phyloP scores from a whole-genome alignment of 139 green algal genomes.

The Coelastrella sp. region DNA sequence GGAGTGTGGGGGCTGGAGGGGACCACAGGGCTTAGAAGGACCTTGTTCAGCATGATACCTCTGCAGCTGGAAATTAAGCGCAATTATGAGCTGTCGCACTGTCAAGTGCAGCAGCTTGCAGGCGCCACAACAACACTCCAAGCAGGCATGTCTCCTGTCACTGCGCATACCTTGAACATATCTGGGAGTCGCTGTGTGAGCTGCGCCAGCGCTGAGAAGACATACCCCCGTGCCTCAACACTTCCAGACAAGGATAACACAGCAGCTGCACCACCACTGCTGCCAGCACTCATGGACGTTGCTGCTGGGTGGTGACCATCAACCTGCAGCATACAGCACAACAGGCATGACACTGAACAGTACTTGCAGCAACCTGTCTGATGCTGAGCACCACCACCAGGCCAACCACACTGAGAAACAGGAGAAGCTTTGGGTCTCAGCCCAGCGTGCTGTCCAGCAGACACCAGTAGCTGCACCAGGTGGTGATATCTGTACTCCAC shows the following conservation, averaged over 20 bases:
- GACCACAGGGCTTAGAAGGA: too few relatives aligned
- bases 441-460: too few relatives aligned
- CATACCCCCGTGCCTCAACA: slow-evolving; percentile 75
- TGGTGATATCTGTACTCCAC: too few relatives aligned
- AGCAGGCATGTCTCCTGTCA: neutral
- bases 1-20: neutral
- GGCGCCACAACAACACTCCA: neutral
- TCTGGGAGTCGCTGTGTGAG: slow-evolving; percentile 73
- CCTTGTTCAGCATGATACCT: neutral
- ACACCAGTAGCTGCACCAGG: too few relatives aligned
- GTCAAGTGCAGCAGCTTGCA: neutral
- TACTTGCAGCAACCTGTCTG: neutral
- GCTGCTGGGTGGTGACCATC: neutral
- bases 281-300: neutral
- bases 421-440: too few relatives aligned
- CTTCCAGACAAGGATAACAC: neutral
- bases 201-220: slow-evolving; percentile 60
- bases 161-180: slow-evolving; percentile 24
- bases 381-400: too few relatives aligned
- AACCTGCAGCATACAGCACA: neutral
- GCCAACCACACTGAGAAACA: too few relatives aligned
- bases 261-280: neutral
- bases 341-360: neutral
- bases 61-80: neutral
- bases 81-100: neutral